Evolutionary conservation across 2,329 filamentous ascomycete genomes (phyloP).

Genomic region (Aspergillus viridinutans): DNA sequence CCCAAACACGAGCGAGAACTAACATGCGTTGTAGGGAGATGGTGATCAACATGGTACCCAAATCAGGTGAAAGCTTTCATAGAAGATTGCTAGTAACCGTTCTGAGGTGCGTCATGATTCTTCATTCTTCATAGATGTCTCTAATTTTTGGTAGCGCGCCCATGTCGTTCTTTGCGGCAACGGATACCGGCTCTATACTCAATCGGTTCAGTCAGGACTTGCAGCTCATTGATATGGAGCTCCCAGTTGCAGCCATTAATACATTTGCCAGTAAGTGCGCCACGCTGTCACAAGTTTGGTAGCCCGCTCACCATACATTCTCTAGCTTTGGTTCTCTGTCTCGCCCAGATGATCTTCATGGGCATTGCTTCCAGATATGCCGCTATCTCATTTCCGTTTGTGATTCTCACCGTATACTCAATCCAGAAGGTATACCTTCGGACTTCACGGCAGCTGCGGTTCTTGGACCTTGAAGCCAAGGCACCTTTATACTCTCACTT

Average conservation of each 20-base stretch:
- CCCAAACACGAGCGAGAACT: background rate
- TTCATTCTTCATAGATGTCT: conserved; percentile 16
- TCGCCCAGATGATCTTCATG: conserved; percentile 49
- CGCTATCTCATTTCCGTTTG: conserved; percentile 48
- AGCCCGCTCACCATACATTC: conserved; percentile 4
- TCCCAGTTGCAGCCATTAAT: conserved; percentile 40
- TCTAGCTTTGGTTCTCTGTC: conserved; percentile 25
- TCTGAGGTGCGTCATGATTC: conserved; percentile 30
- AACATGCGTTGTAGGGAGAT: conserved; percentile 36
- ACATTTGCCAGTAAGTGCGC: conserved; percentile 31
- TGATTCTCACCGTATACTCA: conserved; percentile 45
- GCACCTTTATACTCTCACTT: conserved; percentile 57
- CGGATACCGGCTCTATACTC: conserved; percentile 38
- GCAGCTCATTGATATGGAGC: conserved; percentile 42
- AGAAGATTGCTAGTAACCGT: conserved; percentile 46
- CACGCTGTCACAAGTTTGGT: too few species aligned
- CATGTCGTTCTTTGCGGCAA: conserved; percentile 41
- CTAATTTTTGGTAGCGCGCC: conserved; percentile 27
- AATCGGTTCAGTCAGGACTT: conserved; percentile 46
- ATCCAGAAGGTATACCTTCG: conserved; percentile 57
- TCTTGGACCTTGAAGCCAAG: conserved; percentile 60
- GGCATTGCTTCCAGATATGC: conserved; percentile 46
- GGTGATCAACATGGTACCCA: conserved; percentile 52
- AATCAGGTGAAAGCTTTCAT: conserved; percentile 50
- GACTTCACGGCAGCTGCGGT: conserved; percentile 57